Evolutionary conservation across 441 rosid species (phyloP), one percentile per base, ranked within the genome.

Genomic region (Erysimum cheiri): DNA sequence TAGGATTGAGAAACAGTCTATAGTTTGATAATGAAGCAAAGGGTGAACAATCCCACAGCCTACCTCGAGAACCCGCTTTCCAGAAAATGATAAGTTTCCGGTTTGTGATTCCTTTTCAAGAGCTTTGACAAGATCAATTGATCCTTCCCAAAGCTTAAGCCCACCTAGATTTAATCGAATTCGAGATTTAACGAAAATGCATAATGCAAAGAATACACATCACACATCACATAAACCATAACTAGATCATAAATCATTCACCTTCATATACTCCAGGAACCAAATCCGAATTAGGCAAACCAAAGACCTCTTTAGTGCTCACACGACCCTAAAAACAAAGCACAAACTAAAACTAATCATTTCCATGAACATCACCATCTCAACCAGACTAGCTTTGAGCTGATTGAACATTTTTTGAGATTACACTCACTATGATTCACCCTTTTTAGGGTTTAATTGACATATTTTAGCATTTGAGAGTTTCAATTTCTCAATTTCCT

Each of bases 201-300:
- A 32, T 6, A 33, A 33, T 19, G 52, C 15, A 33, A 13, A 10
- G 4, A 19, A 19, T 48, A n/a, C 36, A 73, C 5, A 60, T 28
- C 17, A n/a, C 36, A 73, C 5, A 60, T 28, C 17, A 54, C 15
- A 43, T 24, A 11, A 70, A 59, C 58, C 13, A 73, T 40, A 33
- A 39, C 40, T 4, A 60, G 55, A n/a, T n/a, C n/a, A n/a, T n/a
- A n/a, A n/a, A n/a, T n/a, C n/a, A n/a, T n/a, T n/a, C n/a, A n/a
- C 99, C 99, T 94, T 94, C 99, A 70, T 94, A 94, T 6, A 87
- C 85, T 46, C 98, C 99, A 24, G 98, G 97, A 54, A 94, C 93
- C 67, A 94, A 85, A 80, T 94, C 98, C 1, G 96, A 90, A 71
- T 92, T 84, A 43, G 94, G 90, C 75, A 94, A 79, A 44, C 93